A percentile compares a stretch with the other conserved stretches of the same genome.
phyloP scores from a whole-genome alignment of 2,329 filamentous ascomycete genomes.

The Fusarium verticillioides region DNA sequence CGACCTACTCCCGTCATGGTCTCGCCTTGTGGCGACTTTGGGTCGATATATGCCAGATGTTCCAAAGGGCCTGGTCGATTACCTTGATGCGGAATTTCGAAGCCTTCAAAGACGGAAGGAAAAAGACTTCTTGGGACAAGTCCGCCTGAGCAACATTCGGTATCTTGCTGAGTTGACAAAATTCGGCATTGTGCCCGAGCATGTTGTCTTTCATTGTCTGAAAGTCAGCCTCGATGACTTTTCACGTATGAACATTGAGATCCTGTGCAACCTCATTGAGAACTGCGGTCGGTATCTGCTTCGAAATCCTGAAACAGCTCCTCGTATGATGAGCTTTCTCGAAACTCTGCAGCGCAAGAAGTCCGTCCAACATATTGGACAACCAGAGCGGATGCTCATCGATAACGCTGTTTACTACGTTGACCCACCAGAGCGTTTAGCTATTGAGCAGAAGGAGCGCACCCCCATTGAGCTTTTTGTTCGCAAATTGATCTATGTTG shows the following conservation, averaged over 20 bases:
- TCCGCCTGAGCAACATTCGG: conserved; percentile 93
- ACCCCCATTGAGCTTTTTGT: conserved; percentile 94
- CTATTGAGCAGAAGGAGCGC: conserved; percentile 96
- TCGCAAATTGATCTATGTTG: conserved; percentile 90
- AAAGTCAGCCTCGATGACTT: conserved; percentile 98
- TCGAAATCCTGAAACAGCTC: conserved; percentile 90
- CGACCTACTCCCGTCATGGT: conserved; percentile 90
- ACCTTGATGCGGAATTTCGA: conserved; percentile 95
- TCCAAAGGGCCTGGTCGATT: conserved; percentile 89
- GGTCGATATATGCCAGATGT: conserved; percentile 95
- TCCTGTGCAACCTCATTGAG: conserved; percentile 94
- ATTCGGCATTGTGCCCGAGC: conserved; percentile 96
- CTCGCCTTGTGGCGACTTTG: conserved; percentile 91
- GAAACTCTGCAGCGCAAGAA: conserved; percentile 98
- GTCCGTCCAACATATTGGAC: conserved; percentile 90
- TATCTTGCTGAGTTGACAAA: conserved; percentile 98
- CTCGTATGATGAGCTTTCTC: conserved; percentile 91
- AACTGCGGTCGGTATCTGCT: conserved; percentile 96
- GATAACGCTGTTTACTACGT: conserved; percentile 99
- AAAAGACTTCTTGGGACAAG: conserved; percentile 95
- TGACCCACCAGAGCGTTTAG: conserved; percentile 90
- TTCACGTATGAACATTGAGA: conserved; percentile 98
- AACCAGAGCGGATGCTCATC: conserved; percentile 97
- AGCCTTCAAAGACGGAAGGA: conserved; percentile 96
- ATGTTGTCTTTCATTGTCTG: conserved; percentile 98